A percentile compares a stretch with the other conserved stretches of the same genome.
These are phyloP conservation scores for Mycosphaerelloides madeirae DNA, from an alignment of 2,329 filamentous ascomycete genomes.

Conservation along the genomic window DNA sequence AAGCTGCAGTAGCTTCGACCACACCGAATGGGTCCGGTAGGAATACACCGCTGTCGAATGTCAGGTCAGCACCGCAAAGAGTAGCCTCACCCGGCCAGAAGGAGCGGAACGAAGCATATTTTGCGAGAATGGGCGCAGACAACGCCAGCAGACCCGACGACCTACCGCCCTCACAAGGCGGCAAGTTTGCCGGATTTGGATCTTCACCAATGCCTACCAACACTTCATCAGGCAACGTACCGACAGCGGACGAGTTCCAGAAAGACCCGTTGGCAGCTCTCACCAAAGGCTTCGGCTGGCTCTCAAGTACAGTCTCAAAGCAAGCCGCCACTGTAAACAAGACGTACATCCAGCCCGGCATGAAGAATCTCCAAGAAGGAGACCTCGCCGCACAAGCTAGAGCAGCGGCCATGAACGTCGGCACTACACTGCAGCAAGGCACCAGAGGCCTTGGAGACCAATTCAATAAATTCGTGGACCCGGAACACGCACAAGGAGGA, in stretches of 20 bases:
- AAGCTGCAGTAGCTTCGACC: constrained; percentile 17
- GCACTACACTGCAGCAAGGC: constrained; percentile 59
- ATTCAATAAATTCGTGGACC: constrained; percentile 81
- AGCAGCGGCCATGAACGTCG: constrained; percentile 44
- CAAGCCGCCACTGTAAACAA: constrained; percentile 89
- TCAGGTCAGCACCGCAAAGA: constrained; percentile 19
- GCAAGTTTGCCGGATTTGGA: constrained; percentile 88
- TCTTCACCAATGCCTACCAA: constrained; percentile 59
- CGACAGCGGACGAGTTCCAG: constrained; percentile 80
- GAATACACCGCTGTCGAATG: constrained; percentile 21
- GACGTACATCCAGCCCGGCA: constrained; percentile 86
- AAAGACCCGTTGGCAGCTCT: constrained; percentile 84
- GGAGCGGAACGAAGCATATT: constrained; percentile 77
- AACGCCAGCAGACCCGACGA: constrained; percentile 72
- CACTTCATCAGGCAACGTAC: constrained; percentile 43
- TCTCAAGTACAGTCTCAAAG: constrained; percentile 80
- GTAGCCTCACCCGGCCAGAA: constrained; percentile 42
- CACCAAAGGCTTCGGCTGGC: constrained; percentile 92
- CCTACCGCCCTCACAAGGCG: constrained; percentile 81
- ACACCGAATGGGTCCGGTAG: constrained; percentile 23
- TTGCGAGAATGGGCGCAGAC: constrained; percentile 74
- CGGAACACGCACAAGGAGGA: constrained; percentile 20
- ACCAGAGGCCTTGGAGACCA: constrained; percentile 71
- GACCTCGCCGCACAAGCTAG: constrained; percentile 56
- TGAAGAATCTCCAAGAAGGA: constrained; percentile 68